Evolutionary conservation across 1,284 basidiomycete genomes (phyloP).

Genomic region (Moniliophthora roreri): DNA sequence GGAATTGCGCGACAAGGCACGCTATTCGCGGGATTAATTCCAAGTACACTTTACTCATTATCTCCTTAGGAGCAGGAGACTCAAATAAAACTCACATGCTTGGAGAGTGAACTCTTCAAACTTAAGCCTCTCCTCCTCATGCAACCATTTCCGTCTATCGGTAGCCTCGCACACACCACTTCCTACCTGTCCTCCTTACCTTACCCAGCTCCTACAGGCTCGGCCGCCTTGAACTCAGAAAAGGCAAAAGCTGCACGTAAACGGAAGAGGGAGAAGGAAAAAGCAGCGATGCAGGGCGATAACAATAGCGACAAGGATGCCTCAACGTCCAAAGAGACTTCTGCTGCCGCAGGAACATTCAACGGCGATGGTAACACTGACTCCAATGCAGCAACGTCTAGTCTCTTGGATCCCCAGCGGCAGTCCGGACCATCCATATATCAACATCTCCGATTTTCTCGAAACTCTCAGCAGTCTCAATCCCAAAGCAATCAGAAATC

Average conservation of each 20-base stretch:
- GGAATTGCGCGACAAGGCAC: slow-evolving; percentile 53
- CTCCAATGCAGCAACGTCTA: not conserved
- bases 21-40: slow-evolving; percentile 10
- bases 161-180: slow-evolving; percentile 19
- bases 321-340: not conserved
- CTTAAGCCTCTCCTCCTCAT: slow-evolving; percentile 58
- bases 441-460: slow-evolving; percentile 7
- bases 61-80: slow-evolving; percentile 45
- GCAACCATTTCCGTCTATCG: slow-evolving; percentile 38
- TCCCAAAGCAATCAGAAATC: slow-evolving; percentile 12
- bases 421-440: slow-evolving; percentile 8
- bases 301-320: not conserved
- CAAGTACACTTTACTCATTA: not conserved
- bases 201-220: slow-evolving; percentile 17
- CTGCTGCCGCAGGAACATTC: not conserved
- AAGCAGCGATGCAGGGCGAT: slow-evolving; percentile 6
- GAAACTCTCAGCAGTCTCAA: not conserved
- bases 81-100: slow-evolving; percentile 38
- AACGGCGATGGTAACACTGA: not conserved
- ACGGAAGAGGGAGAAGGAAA: slow-evolving; percentile 11
- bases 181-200: slow-evolving; percentile 18
- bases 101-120: slow-evolving; percentile 53
- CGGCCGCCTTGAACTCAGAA: slow-evolving; percentile 3
- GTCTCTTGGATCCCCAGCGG: slow-evolving; percentile 1
- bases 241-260: slow-evolving; percentile 1